Conservation (phyloP, 129 eudicot genomes). For the Flaveria trinervia region DNA sequence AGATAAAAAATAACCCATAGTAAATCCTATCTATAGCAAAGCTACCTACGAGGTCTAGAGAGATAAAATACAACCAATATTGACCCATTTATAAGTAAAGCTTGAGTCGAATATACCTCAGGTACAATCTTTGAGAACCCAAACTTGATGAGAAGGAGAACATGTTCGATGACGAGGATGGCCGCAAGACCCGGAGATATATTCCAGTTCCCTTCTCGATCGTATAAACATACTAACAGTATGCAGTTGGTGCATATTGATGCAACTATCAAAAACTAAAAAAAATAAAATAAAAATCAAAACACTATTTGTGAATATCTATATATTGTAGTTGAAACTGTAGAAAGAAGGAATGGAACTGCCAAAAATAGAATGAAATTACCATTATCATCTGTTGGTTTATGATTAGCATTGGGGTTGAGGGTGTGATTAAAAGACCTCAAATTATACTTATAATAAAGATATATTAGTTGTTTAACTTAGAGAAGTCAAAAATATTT, state of each 20-base stretch:
- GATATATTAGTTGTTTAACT: no score
- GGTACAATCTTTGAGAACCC: slow-evolving; percentile 89
- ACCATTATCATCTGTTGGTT: no score
- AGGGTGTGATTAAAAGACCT: no score
- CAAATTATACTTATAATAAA: no score
- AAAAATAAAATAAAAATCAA: background rate
- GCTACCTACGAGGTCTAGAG: no score
- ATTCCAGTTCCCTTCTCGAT: slow-evolving; percentile 75
- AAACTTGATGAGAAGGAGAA: slow-evolving; percentile 72
- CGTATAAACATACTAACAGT: slow-evolving; percentile 79
- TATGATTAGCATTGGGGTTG: no score
- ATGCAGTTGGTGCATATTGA: slow-evolving; percentile 87
- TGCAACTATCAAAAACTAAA: slow-evolving; percentile 86
- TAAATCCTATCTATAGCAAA: no score
- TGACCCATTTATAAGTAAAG: no score
- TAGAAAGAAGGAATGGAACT: background rate
- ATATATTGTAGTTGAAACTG: background rate
- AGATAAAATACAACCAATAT: background rate
- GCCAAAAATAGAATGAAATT: background rate
- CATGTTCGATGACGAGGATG: slow-evolving; percentile 71
- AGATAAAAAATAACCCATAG: no score
- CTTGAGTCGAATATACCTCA: slow-evolving; percentile 44
- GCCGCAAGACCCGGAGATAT: slow-evolving; percentile 92
- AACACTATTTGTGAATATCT: background rate
- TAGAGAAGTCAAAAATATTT: no score